Conservation (phyloP, 768 basidiomycete genomes). For the Tylopilus subfusipes region DNA sequence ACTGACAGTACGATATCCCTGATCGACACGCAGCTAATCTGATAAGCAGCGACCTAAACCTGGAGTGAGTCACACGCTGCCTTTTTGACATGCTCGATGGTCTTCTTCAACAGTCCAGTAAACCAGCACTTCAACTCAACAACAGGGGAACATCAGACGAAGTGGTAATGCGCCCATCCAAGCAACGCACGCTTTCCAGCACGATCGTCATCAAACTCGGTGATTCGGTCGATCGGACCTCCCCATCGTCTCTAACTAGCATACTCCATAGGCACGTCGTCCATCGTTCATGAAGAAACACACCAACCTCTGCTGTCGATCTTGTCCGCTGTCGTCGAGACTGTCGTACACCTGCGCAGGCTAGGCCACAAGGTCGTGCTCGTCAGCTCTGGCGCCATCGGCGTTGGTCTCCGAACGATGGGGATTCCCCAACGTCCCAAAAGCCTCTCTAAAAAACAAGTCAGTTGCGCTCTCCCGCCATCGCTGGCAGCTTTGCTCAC, state of each 20-base stretch:
- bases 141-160: conserved; percentile 6
- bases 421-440: conserved; percentile 75
- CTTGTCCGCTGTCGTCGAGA: conserved; percentile 89
- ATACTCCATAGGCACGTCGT: conserved; percentile 67
- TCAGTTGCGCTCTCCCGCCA: conserved; percentile 32
- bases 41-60: no score
- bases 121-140: background rate
- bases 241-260: conserved; percentile 5
- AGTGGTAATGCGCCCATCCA: conserved; percentile 13
- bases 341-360: conserved; percentile 70
- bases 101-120: background rate
- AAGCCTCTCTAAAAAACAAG: conserved; percentile 87
- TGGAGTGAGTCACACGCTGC: no score
- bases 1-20: no score
- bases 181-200: conserved; percentile 35
- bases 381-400: conserved; percentile 97
- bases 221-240: conserved; percentile 30
- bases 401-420: conserved; percentile 93
- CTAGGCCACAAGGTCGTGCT: conserved; percentile 93
- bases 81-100: background rate
- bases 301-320: conserved; percentile 90
- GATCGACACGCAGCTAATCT: no score
- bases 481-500: conserved; percentile 15
- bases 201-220: conserved; percentile 89
- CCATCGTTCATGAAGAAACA: conserved; percentile 92